phyloP scores from a whole-genome alignment of 495 filamentous ascomycete species.

The Hypoxylon intermedium region DNA sequence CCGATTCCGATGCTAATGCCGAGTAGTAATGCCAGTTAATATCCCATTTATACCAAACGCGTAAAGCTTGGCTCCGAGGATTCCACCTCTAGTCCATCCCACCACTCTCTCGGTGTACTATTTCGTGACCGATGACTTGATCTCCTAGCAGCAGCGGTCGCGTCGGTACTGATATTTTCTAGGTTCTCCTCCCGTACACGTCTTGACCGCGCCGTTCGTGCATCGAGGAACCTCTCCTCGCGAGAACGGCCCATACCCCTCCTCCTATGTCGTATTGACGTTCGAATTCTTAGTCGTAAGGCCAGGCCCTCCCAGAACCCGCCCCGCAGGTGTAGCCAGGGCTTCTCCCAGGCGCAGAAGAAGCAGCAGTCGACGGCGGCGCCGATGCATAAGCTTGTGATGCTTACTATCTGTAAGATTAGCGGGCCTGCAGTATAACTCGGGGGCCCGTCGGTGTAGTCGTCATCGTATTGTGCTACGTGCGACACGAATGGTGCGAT shows the following conservation, averaged over 20 bases:
- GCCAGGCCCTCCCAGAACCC: constrained; percentile 50
- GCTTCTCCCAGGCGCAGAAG: constrained; percentile 70
- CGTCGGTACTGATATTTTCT: constrained; percentile 14
- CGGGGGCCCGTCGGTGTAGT: constrained; percentile 37
- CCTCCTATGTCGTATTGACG: constrained; percentile 17
- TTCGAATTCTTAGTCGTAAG: constrained; percentile 23
- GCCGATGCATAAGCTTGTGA: constrained; percentile 64
- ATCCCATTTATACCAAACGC: not conserved
- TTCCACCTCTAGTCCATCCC: constrained; percentile 47
- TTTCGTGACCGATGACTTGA: no score
- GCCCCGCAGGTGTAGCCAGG: constrained; percentile 67
- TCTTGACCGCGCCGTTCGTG: constrained; percentile 54
- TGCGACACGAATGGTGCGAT: constrained; percentile 71
- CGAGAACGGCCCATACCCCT: constrained; percentile 44
- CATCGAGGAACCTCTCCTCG: constrained; percentile 57
- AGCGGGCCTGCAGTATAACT: constrained; percentile 30
- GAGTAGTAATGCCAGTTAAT: not conserved
- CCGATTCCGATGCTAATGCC: not conserved
- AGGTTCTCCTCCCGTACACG: constrained; percentile 53
- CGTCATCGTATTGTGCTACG: constrained; percentile 64
- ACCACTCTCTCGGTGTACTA: constrained; percentile 40
- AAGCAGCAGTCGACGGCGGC: constrained; percentile 71
- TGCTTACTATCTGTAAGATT: constrained; percentile 61
- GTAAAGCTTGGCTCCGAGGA: not conserved
- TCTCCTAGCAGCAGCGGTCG: constrained; percentile 13